Conservation (phyloP, 805 yeast genomes). For the Candida peoriensis region DNA sequence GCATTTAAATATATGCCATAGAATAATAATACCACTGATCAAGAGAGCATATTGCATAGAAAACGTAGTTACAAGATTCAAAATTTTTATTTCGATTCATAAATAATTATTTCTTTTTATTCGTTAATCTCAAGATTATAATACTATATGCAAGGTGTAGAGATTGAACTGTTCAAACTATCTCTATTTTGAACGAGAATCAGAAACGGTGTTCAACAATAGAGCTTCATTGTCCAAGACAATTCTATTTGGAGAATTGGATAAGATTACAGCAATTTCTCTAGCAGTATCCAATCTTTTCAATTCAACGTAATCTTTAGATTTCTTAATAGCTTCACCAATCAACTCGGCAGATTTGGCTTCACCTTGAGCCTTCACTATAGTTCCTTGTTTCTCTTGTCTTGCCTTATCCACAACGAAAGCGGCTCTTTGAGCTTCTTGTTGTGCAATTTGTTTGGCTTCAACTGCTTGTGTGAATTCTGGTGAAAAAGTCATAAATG, state of each 20-base stretch:
- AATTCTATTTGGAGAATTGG: conserved; percentile 87
- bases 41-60: too few species aligned
- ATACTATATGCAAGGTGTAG: too few species aligned
- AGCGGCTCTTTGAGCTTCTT: conserved; percentile 98
- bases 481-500: conserved; percentile 95
- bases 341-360: conserved; percentile 96
- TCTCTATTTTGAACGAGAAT: conserved; percentile 59
- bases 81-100: too few species aligned
- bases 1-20: too few species aligned
- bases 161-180: too few species aligned
- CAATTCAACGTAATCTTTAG: conserved; percentile 92
- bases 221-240: conserved; percentile 89
- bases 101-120: too few species aligned
- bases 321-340: conserved; percentile 98
- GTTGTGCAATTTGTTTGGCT: conserved; percentile 98
- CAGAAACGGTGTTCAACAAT: conserved; percentile 82
- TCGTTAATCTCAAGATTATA: too few species aligned
- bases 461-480: conserved; percentile 97
- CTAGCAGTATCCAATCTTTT: conserved; percentile 96
- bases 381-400: conserved; percentile 96
- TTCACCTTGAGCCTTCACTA: conserved; percentile 97
- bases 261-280: conserved; percentile 84
- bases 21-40: too few species aligned
- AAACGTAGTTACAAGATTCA: too few species aligned
- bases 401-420: conserved; percentile 94